Conservation (phyloP, 2,329 filamentous ascomycete species). For the Venturiaceae sp. region DNA sequence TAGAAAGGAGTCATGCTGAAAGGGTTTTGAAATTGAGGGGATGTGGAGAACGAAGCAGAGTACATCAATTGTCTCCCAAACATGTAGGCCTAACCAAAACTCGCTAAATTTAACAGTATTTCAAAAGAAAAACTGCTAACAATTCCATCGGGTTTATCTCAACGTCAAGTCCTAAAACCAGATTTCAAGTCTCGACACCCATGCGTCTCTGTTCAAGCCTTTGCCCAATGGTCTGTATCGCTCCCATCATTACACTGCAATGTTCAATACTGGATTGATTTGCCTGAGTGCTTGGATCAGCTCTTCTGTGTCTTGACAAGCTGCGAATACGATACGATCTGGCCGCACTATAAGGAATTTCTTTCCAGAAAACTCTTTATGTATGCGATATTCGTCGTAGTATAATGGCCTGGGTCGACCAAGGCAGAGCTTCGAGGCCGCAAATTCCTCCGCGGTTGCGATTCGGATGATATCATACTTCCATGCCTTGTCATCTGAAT, state of each 20-base stretch:
- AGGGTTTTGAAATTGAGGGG: too few species aligned
- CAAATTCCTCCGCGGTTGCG: constrained; percentile 4
- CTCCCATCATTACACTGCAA: background rate
- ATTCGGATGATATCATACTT: constrained; percentile 4
- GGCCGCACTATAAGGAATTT: constrained; percentile 22
- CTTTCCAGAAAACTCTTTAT: constrained; percentile 13
- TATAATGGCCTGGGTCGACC: constrained; percentile 18
- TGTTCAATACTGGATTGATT: background rate
- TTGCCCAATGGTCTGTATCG: too few species aligned
- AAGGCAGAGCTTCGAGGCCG: background rate
- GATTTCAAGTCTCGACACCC: too few species aligned
- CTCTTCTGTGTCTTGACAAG: constrained; percentile 15
- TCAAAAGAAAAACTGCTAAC: too few species aligned
- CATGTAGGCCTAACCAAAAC: too few species aligned
- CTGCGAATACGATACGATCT: constrained; percentile 25
- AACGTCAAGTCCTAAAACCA: too few species aligned
- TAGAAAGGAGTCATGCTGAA: too few species aligned
- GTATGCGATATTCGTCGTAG: constrained; percentile 19
- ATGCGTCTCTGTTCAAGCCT: too few species aligned
- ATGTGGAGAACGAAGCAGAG: too few species aligned
- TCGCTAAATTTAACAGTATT: too few species aligned
- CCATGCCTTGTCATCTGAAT: constrained; percentile 22
- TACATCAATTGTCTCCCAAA: too few species aligned
- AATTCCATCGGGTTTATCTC: too few species aligned
- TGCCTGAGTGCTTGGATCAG: constrained; percentile 10